These are phyloP conservation scores for Stenogyne calaminthoides DNA, from an alignment of 305 asterid species.

Conservation along the genomic window DNA sequence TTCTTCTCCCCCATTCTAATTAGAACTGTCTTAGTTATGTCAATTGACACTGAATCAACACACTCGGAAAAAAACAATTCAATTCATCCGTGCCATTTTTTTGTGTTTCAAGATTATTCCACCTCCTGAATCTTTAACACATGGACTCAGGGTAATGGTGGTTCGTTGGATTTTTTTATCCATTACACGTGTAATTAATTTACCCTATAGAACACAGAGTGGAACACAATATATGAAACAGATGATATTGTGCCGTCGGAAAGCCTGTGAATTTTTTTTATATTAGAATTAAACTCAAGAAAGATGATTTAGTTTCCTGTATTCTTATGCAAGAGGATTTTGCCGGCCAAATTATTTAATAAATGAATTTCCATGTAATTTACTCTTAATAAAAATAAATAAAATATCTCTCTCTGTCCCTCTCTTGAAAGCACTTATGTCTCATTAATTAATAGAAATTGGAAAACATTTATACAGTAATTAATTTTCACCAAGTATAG, in stretches of 20 bases:
- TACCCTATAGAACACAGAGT: too few species aligned
- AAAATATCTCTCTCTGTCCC: background rate
- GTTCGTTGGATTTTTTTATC: too few species aligned
- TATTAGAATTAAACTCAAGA: background rate
- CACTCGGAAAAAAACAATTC: background rate
- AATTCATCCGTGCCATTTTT: too few species aligned
- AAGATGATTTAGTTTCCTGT: background rate
- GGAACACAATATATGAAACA: too few species aligned
- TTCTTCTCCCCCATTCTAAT: too few species aligned
- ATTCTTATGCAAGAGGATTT: background rate
- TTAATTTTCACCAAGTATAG: background rate
- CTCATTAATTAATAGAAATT: background rate
- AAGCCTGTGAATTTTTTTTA: background rate
- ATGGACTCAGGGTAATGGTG: too few species aligned
- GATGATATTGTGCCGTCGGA: too few species aligned
- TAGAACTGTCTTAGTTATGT: too few species aligned
- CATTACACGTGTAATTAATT: too few species aligned
- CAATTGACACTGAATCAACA: background rate
- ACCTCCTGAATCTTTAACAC: too few species aligned
- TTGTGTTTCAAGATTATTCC: too few species aligned
- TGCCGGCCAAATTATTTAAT: conserved; percentile 21
- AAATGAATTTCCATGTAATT: background rate
- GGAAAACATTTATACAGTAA: background rate
- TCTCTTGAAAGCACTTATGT: background rate
- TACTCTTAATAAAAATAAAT: background rate